Conservation (phyloP, 108 stramenopile genomes). For the Cyclostephanos invisitatus region DNA sequence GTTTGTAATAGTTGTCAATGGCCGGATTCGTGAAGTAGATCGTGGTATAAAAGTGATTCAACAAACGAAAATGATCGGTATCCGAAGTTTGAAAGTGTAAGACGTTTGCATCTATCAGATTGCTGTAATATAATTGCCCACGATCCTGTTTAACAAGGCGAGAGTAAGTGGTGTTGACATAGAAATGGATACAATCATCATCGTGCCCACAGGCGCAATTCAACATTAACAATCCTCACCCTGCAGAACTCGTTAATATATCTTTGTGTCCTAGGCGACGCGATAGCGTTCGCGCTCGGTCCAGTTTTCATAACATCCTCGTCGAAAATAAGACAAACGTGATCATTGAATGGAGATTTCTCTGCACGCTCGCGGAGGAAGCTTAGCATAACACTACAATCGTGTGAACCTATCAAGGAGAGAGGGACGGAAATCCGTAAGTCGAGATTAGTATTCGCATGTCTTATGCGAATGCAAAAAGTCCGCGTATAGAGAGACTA, state of each 20-base stretch:
- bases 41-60: conserved; percentile 84
- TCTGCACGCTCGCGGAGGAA: conserved; percentile 19
- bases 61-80: conserved; percentile 58
- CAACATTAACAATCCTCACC: conserved; percentile 11
- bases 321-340: conserved; percentile 72
- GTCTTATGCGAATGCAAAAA: background rate
- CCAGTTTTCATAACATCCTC: conserved; percentile 41
- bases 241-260: conserved; percentile 18
- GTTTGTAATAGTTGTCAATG: conserved; percentile 73
- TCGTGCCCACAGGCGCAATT: background rate
- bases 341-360: conserved; percentile 45
- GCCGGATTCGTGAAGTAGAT: conserved; percentile 78
- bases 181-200: background rate
- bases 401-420: conserved; percentile 7
- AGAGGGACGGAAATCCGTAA: background rate
- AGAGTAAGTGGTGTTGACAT: background rate
- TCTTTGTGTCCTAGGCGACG: background rate
- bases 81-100: conserved; percentile 72
- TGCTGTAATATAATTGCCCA: conserved; percentile 31
- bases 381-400: conserved; percentile 9
- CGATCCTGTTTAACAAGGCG: conserved; percentile 15
- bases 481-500: background rate
- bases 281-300: conserved; percentile 21
- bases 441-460: background rate
- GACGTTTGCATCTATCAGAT: conserved; percentile 36